Conservation (phyloP, 2,329 filamentous ascomycete genomes). For the Aureobasidium lini region DNA sequence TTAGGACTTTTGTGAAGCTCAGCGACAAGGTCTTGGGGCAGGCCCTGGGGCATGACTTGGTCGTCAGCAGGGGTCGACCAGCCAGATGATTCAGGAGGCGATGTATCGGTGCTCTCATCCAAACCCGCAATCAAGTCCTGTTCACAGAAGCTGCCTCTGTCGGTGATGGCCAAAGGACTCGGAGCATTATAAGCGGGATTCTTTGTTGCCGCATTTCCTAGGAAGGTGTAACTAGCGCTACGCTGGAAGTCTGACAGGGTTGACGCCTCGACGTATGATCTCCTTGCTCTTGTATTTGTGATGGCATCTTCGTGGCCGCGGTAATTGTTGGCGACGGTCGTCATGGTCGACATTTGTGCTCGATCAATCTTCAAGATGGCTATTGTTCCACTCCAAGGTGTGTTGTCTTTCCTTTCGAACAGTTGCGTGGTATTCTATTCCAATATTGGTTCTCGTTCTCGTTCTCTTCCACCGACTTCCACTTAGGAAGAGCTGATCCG, state of each 20-base stretch:
- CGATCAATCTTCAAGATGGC: background rate
- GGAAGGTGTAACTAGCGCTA: slow-evolving; percentile 51
- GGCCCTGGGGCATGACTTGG: slow-evolving; percentile 22
- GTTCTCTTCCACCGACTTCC: background rate
- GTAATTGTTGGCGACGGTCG: background rate
- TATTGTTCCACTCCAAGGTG: background rate
- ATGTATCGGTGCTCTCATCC: slow-evolving; percentile 28
- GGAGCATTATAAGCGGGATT: slow-evolving; percentile 21
- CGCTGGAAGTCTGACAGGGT: slow-evolving; percentile 35
- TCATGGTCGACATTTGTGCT: slow-evolving; percentile 8
- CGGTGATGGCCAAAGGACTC: slow-evolving; percentile 23
- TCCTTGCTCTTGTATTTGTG: background rate
- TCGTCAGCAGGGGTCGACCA: slow-evolving; percentile 37
- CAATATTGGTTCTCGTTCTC: background rate
- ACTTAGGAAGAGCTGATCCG: background rate
- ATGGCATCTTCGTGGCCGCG: background rate
- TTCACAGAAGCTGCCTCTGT: slow-evolving; percentile 46
- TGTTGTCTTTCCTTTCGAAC: background rate
- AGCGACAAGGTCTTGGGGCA: slow-evolving; percentile 25
- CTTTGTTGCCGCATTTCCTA: slow-evolving; percentile 34
- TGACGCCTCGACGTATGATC: background rate
- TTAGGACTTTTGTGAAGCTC: slow-evolving; percentile 27
- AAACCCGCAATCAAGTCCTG: slow-evolving; percentile 32
- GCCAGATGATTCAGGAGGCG: slow-evolving; percentile 34
- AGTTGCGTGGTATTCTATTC: background rate